A percentile compares a stretch with the other conserved stretches of the same genome.
These are phyloP conservation scores for Fallopia convolvulus DNA, from an alignment of 148 eudicot species.

Conservation along the genomic window DNA sequence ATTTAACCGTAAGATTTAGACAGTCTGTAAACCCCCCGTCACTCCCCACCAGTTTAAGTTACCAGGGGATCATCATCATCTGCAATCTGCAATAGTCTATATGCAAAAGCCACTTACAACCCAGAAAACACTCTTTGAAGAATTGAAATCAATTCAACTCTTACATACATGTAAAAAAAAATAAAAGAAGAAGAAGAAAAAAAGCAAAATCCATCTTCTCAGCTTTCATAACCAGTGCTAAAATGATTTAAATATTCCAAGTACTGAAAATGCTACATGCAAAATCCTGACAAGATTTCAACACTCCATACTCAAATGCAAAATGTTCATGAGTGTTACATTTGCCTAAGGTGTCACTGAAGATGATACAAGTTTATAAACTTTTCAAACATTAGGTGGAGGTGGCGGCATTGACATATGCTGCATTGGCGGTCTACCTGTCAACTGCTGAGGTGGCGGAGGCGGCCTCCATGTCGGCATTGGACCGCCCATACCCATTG, in stretches of 20 bases:
- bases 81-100: background rate
- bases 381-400: slow-evolving; percentile 21
- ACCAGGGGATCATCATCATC: background rate
- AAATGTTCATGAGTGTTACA: background rate
- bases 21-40: no score
- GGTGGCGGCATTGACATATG: slow-evolving; percentile 58
- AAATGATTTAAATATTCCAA: background rate
- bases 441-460: slow-evolving; percentile 52
- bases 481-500: slow-evolving; percentile 42
- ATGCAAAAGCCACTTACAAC: background rate
- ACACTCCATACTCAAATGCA: background rate
- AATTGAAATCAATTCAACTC: background rate
- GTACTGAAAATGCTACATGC: background rate
- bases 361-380: background rate
- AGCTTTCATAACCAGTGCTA: background rate
- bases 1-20: background rate
- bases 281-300: background rate
- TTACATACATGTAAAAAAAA: background rate
- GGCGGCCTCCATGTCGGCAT: slow-evolving; percentile 50
- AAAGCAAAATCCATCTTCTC: background rate
- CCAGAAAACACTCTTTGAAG: background rate
- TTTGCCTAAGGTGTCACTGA: background rate
- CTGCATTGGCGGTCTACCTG: slow-evolving; percentile 50
- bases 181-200: no score
- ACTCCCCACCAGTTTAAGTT: background rate